Base-by-base conservation (phyloP, 2,329 filamentous ascomycete genomes). In the Ophiosphaerella herpotricha region DNA sequence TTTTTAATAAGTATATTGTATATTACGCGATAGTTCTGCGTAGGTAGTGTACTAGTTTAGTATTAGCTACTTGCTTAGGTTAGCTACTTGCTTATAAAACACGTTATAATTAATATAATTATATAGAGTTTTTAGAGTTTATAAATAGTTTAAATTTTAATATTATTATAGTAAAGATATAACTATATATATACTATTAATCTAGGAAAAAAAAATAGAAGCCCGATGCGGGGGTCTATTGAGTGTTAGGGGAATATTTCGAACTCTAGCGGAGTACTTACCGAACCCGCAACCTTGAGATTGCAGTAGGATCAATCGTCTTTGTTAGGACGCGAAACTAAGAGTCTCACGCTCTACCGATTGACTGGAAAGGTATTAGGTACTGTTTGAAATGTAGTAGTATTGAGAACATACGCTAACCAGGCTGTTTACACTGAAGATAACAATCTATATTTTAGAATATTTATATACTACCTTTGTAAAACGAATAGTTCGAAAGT, bases 311-410 rank as follows among this genome's bases (percentile, higher is more conserved):
- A 54, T 57, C 58, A 62, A 58, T 58, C 59, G 50, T 56, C 44
- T 48, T 43, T 11, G 6, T 21, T n/a, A 37, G 46, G 43, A 40
- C 14, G 46, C 38, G 46, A 57, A 64, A 57, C 50, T 72, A 72
- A 73, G 70, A 73, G 70, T 71, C 70, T 72, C 63, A 72, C 68
- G 70, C 70, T 73, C 70, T 73, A 72, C 70, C 70, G 70, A 72
- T 72, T 71, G 66, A 70, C 57, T 51, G 11, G n/a, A 46, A 24
- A 31, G 14, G 23, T 43, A 32, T 52, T 42, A 33, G 43, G 16
- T 45, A 26, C 29, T 7, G 31, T 26, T 21, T 21, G 18, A 4
- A 4, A 1, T 21, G 18, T 21, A 21, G 18, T 21, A 21, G 18
- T 21, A 21, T 21, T 21, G 7, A 8, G 33, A 16, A 44, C 40